phyloP scores from a whole-genome alignment of 1,139 yeast species.

The Candida albicans region DNA sequence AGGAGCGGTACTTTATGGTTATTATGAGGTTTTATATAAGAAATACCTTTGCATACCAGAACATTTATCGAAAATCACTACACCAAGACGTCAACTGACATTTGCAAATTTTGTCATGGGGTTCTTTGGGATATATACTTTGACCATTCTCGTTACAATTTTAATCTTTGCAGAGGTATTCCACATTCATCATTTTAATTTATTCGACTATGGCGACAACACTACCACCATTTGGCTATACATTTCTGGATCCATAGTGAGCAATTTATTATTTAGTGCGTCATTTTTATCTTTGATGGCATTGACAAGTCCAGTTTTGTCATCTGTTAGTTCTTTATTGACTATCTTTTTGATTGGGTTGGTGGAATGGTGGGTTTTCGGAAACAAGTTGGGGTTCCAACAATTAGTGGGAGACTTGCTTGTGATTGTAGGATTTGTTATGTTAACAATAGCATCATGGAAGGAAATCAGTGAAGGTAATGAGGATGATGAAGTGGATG shows the following conservation, averaged over 20 bases:
- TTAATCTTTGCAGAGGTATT: conserved; percentile 52
- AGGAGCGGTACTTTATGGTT: conserved; percentile 84
- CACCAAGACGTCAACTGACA: conserved; percentile 49
- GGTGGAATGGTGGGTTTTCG: conserved; percentile 74
- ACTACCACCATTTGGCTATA: conserved; percentile 42
- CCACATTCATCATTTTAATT: conserved; percentile 59
- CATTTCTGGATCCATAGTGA: conserved; percentile 50
- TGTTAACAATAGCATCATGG: conserved; percentile 75
- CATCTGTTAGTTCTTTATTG: conserved; percentile 77
- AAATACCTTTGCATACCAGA: conserved; percentile 72
- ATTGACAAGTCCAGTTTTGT: conserved; percentile 80
- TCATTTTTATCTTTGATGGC: conserved; percentile 79
- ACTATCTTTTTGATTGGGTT: conserved; percentile 80
- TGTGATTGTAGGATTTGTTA: conserved; percentile 64
- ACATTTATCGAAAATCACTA: conserved; percentile 42
- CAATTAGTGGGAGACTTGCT: conserved; percentile 58
- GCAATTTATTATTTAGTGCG: conserved; percentile 71
- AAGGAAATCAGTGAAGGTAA: conserved; percentile 67
- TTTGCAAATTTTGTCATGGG: conserved; percentile 51
- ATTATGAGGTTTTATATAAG: conserved; percentile 83
- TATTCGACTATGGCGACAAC: conserved; percentile 49
- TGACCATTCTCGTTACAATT: conserved; percentile 47
- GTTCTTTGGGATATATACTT: conserved; percentile 61
- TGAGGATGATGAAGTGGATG: conserved; percentile 54
- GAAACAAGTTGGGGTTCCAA: conserved; percentile 46